Evolutionary conservation across 2,329 filamentous ascomycete species (phyloP), one percentile per base, ranked within the genome.

Genomic region (Pseudogymnoascus sp.): DNA sequence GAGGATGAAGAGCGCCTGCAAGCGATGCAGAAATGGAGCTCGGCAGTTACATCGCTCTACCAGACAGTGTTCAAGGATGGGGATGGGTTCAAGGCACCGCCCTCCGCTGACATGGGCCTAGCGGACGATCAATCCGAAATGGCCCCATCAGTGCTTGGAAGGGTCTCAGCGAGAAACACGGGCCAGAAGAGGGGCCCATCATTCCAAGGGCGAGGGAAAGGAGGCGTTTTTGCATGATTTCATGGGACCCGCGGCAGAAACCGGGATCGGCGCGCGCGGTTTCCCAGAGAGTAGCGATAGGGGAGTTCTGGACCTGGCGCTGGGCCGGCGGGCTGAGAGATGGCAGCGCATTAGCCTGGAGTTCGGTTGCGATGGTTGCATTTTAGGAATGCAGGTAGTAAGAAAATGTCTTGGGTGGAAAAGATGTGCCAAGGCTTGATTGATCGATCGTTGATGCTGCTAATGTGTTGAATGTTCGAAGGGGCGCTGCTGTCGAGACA

Each of bases 1-100:
- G 86, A 83, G 52, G 91, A 96, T 75, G 82, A 83, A 52, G 88
- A 90, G 72, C 89, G 92, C 65, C 80, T 91, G 65, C 79, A 82
- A 62, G 88, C 91, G 35, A 82, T 97, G 71, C 79, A 85, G 66
- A 82, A 86, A 66, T 91, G 94, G 82, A 88, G 85, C 6, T 78
- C 77, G 4, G 86, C 91, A 3, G 84, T 97, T 64, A 80, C 82
- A 5, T 80, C 79, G 4, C 77, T 97, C 60, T 93, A 88, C 76
- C 76, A 77, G 28, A 85, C 87, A 22, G 82, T 96, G 1, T 86
- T 97, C 67, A 86, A 86, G 70, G 90, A 94, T 19, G 85, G 86
- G 4, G 90, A 95, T 5, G 90, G 90, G 23, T 89, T 88, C 65
- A 72, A 68, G 61, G 11, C 45, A 1, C 25, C 45, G n/a, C 25